phyloP scores from a whole-genome alignment of 306 rosid species.

The Cajanus cajan region DNA sequence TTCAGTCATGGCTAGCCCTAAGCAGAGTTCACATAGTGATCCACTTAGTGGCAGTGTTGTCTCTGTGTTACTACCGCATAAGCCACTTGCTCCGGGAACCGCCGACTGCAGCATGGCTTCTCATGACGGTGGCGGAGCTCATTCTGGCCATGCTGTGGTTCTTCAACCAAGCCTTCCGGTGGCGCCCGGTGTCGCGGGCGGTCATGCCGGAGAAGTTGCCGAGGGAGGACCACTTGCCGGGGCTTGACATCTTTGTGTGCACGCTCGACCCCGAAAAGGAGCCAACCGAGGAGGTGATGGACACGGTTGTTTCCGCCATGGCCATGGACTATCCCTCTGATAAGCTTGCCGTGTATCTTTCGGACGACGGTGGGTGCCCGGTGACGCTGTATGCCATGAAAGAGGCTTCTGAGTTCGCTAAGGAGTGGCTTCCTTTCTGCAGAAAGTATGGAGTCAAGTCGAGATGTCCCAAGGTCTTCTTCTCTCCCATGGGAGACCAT shows the following conservation, averaged over 20 bases:
- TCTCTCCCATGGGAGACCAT: constrained; percentile 23
- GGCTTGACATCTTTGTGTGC: constrained; percentile 49
- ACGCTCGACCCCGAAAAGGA: constrained; percentile 45
- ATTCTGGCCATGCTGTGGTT: constrained; percentile 26
- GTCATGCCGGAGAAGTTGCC: constrained; percentile 21
- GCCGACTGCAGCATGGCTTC: constrained; percentile 13
- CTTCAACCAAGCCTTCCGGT: constrained; percentile 36
- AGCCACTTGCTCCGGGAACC: neutral
- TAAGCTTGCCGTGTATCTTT: constrained; percentile 48
- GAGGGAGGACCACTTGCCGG: constrained; percentile 23
- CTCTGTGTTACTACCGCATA: constrained; percentile 32
- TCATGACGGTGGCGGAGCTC: constrained; percentile 21
- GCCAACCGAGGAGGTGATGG: constrained; percentile 43
- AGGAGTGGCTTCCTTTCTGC: constrained; percentile 47
- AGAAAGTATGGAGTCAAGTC: constrained; percentile 37
- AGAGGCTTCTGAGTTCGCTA: constrained; percentile 43
- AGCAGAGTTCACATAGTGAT: constrained; percentile 20
- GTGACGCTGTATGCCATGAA: constrained; percentile 24
- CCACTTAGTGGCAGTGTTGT: neutral
- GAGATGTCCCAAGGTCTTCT: constrained; percentile 43
- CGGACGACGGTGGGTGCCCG: constrained; percentile 42
- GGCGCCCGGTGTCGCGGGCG: constrained; percentile 32
- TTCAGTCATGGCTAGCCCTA: constrained; percentile 25
- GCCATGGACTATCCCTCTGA: constrained; percentile 44
- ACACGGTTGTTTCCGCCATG: constrained; percentile 41